Evolutionary conservation across 2,329 filamentous ascomycete species (phyloP), one percentile per base, ranked within the genome.

Genomic region (Ophiosphaerella narmari): DNA sequence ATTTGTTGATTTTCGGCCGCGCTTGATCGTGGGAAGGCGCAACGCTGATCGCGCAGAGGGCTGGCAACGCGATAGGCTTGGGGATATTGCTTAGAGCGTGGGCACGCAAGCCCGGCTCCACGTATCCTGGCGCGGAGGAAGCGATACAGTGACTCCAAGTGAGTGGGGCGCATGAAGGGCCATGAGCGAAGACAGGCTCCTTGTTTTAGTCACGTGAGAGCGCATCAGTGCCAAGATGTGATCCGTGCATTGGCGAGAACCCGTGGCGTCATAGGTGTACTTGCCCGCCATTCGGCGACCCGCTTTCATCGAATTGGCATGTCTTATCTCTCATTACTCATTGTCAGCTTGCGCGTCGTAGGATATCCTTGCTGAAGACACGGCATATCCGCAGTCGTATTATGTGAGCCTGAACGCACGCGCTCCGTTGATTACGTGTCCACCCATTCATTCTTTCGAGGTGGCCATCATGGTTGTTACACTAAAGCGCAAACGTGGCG

Each of bases 401-500:
- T 2, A 46, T 40, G 44, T 37, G 12, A 5, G 12, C n/a, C 16
- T 35, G 36, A 34, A 16, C 12, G 23, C 8, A n/a, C 11, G 33
- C 33, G 12, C 42, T 23, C 9, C 33, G 29, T n/a, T 24, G 23
- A 33, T 1, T 26, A 8, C 9, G 8, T n/a, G 13, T 23, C 31
- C 31, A 35, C 18, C n/a, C 6, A 21, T 36, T 39, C 33, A 21
- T 24, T 8, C 12, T 41, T 18, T 29, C 9, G 13, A 34, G 38
- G 23, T 31, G 34, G 39, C 39, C 43, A 18, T 48, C 52, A 71
- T 70, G 67, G 61, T 58, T 33, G 52, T 61, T 14, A 62, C 59
- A 34, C 55, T 67, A 47, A 72, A 73, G 57, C 71, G 71, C 59
- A 73, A 69, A 55, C 60, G 71, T 39, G 66, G 55, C 39, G 52